Percentiles rank a stretch among this genome's conserved stretches.
phyloP scores from a whole-genome alignment of 306 rosid genomes.

The Acacia confusa region DNA sequence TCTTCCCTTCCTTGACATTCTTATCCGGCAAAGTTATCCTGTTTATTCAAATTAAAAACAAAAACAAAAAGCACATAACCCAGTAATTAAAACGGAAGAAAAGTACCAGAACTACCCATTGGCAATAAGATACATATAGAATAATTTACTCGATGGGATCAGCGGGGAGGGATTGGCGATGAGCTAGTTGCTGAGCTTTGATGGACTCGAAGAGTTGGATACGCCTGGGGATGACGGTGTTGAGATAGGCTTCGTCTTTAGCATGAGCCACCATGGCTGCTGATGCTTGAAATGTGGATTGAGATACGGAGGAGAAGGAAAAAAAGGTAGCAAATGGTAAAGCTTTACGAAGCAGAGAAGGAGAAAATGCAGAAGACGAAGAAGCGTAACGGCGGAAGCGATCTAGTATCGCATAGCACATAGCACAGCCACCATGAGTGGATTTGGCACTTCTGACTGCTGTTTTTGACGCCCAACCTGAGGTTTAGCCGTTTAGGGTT shows the following conservation, averaged over 20 bases:
- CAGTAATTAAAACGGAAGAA: not conserved
- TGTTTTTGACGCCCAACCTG: not conserved
- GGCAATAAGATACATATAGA: not conserved
- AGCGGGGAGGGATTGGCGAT: constrained; percentile 57
- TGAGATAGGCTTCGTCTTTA: constrained; percentile 74
- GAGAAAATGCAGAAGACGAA: not conserved
- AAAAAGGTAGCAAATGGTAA: constrained; percentile 36
- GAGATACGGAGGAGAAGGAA: constrained; percentile 25
- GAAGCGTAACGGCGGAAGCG: constrained; percentile 47
- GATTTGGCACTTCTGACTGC: not conserved
- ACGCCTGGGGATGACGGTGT: constrained; percentile 58
- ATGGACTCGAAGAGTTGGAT: constrained; percentile 57
- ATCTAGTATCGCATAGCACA: constrained; percentile 44
- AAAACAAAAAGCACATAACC: not conserved
- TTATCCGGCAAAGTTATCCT: constrained; percentile 68
- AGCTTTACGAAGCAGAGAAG: not conserved
- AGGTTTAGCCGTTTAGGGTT: constrained; percentile 21
- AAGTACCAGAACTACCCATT: not conserved
- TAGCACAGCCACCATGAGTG: constrained; percentile 14
- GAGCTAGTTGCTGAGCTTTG: constrained; percentile 45
- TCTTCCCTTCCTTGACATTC: constrained; percentile 68
- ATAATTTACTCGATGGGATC: constrained; percentile 65
- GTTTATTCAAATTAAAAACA: not conserved
- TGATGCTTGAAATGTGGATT: not conserved
- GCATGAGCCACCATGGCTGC: constrained; percentile 50